Conservation (phyloP, 140 eudicot genomes). For the Stevia rebaudiana region DNA sequence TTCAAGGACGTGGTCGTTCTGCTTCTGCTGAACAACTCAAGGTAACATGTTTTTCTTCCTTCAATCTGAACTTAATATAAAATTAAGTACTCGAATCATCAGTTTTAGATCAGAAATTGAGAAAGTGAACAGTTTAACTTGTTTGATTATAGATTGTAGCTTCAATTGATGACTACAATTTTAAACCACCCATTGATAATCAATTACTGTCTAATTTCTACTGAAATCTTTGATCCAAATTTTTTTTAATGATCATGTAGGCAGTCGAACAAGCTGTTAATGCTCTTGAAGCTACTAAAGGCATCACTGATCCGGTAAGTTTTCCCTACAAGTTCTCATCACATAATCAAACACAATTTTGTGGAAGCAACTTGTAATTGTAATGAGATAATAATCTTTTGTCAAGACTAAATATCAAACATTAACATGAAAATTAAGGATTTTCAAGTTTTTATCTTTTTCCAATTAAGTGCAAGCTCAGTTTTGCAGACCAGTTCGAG, state of each 20-base stretch:
- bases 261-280: constrained; percentile 80
- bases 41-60: constrained; percentile 24
- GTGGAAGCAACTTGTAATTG: not conserved
- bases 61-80: not conserved
- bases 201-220: not conserved
- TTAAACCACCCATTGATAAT: not conserved
- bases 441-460: not conserved
- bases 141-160: not conserved
- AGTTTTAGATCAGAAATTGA: not conserved
- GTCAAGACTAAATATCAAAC: not conserved
- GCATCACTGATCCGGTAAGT: constrained; percentile 67
- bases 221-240: not conserved
- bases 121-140: not conserved
- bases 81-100: not conserved
- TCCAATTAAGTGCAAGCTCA: not conserved
- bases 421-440: not conserved
- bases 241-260: constrained; percentile 33
- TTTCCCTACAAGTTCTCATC: too few species aligned
- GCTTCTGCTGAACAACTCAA: constrained; percentile 86
- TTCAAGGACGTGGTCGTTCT: constrained; percentile 97
- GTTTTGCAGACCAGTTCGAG: constrained; percentile 80
- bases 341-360: not conserved
- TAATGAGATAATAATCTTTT: not conserved
- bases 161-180: not conserved
- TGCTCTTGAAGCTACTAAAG: constrained; percentile 56